Base-by-base conservation (phyloP, 768 basidiomycete species). In the Pilatotrama ljubarskyi region DNA sequence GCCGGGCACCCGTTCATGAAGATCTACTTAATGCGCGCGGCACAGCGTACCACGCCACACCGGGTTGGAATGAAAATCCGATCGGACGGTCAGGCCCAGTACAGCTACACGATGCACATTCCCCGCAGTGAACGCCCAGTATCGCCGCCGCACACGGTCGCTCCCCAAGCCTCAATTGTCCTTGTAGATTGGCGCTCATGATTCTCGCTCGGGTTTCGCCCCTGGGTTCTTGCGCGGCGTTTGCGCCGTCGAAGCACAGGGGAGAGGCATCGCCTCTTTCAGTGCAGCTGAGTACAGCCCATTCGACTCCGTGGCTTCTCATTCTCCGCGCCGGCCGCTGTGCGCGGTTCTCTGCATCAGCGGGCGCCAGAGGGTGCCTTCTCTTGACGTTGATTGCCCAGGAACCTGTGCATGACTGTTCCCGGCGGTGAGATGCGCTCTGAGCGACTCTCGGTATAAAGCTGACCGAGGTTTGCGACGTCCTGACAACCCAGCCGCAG, bases 301-400 rank as follows among this genome's bases (percentile, higher is more conserved):
- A 6, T 51, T 52, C 35, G 29, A 32, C 47, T 15, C 22, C 41
- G 26, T 41, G 36, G 43, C 51, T 24, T 50, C 41, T 26, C 32
- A 36, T 32, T 48, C 38, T 49, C 46, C 57, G 62, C 53, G 35
- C 47, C 36, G 29, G 40, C 53, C 53, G 53, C 47, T 38, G 17
- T 9, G 52, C 52, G 40, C 24, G 35, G 44, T 42, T 41, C 52
- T 42, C 57, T 55, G 38, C 62, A 58, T 59, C 57, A 50, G 35
- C 20, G 46, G 18, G 62, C 46, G 55, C 36, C 37, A 6, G 40
- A 42, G 26, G 32, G n/a, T 22, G 41, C 42, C 61, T 62, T 62
- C 61, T 29, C 20, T 57, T 62, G 60, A 61, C 60, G 55, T 61
- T 61, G 61, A 62, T 57, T 38, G 61, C 55, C 55, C 61, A 50